These are phyloP conservation scores for Teratosphaeria nubilosa DNA, from an alignment of 2,329 filamentous ascomycete species.

Conservation along the genomic window DNA sequence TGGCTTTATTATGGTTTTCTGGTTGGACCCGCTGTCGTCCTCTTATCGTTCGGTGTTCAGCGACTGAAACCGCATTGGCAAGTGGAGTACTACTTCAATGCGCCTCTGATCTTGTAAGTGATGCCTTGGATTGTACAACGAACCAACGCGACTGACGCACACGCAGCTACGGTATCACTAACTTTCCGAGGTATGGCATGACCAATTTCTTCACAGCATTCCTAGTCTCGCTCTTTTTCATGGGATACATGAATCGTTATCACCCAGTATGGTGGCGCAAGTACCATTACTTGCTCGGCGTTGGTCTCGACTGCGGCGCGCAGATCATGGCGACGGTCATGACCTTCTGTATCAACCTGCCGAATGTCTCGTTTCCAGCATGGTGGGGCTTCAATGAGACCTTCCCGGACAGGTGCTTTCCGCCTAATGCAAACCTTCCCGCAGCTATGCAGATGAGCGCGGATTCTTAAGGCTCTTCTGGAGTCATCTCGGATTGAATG, in stretches of 20 bases:
- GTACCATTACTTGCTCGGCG: conserved; percentile 8
- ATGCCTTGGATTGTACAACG: neutral
- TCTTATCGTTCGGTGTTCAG: conserved; percentile 7
- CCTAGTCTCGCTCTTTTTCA: conserved; percentile 4
- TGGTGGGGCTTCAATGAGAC: neutral
- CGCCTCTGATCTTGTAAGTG: conserved; percentile 4
- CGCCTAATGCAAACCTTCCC: neutral
- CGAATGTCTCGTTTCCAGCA: neutral
- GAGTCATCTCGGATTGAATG: too few relatives aligned
- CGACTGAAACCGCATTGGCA: conserved; percentile 7
- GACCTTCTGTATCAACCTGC: neutral
- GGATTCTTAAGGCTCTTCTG: neutral
- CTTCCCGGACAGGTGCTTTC: neutral
- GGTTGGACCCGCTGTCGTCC: conserved; percentile 6
- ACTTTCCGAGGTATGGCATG: conserved; percentile 6
- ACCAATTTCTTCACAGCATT: conserved; percentile 6
- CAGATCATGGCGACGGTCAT: neutral
- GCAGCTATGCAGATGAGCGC: neutral
- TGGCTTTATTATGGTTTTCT: conserved; percentile 11
- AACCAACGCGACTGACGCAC: neutral
- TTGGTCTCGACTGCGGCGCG: neutral
- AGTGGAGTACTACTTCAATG: conserved; percentile 7
- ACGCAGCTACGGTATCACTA: conserved; percentile 2
- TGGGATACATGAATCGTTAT: conserved; percentile 9
- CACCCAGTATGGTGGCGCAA: conserved; percentile 9